Percentiles rank a stretch among this genome's conserved stretches.
These are phyloP conservation scores for Ampelomyces quisqualis DNA, from an alignment of 2,329 filamentous ascomycete species.

Conservation along the genomic window DNA sequence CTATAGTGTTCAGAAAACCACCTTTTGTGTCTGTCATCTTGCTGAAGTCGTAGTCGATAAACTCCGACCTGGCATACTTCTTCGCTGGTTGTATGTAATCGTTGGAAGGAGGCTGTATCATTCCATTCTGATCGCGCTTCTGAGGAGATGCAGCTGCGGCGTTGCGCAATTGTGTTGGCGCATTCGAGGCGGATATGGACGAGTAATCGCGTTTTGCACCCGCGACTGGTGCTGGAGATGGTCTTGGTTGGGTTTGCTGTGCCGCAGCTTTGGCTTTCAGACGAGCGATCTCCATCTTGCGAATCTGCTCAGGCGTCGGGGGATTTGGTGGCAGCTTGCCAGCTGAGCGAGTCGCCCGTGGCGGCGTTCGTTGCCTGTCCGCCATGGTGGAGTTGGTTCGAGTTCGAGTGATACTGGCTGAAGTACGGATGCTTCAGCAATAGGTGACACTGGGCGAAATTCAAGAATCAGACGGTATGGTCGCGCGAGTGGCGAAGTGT, in stretches of 20 bases:
- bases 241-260: conserved; percentile 45
- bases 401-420: too few species aligned
- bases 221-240: conserved; percentile 31
- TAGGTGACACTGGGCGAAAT: too few species aligned
- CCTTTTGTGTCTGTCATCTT: conserved; percentile 98
- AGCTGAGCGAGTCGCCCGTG: conserved; percentile 42
- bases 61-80: conserved; percentile 77
- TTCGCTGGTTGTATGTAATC: conserved; percentile 69
- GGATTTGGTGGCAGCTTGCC: conserved; percentile 49
- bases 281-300: conserved; percentile 74
- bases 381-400: conserved; percentile 29
- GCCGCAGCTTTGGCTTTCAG: conserved; percentile 83
- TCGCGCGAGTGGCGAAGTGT: conserved; percentile 18
- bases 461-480: neutral
- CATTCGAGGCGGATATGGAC: conserved; percentile 58
- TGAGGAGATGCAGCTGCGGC: conserved; percentile 57
- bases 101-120: conserved; percentile 43
- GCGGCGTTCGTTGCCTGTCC: conserved; percentile 52
- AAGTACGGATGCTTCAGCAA: too few species aligned
- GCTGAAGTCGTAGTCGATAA: conserved; percentile 96
- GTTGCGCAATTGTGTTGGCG: conserved; percentile 62
- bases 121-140: conserved; percentile 39
- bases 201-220: conserved; percentile 73
- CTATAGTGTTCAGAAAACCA: conserved; percentile 85
- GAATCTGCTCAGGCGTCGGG: conserved; percentile 62